Evolutionary conservation across 179 eudicot genomes (phyloP), one percentile per base, ranked within the genome.

Genomic region (Silene noctiflora): DNA sequence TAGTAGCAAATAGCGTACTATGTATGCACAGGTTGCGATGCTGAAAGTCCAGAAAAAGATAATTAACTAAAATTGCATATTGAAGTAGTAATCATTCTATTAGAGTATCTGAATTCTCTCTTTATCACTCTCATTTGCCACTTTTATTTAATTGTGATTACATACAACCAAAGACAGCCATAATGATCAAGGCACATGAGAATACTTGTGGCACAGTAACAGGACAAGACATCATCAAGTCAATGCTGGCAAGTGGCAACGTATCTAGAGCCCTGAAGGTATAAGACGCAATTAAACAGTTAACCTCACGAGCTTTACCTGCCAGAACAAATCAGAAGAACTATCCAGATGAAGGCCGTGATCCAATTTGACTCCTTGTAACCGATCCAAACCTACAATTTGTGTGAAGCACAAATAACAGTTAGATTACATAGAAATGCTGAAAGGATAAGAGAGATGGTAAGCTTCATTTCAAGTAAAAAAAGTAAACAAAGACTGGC

Each of bases 311-410:
- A 71, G 21, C 25, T 35, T 78, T 79, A 90, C 98, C 98, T 88
- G 78, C 98, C 97, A 68, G 80, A 78, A 79, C 93, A 90, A 67
- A 93, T 76, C 44, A 90, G 66, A 55, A 89, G 73, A 78, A 84
- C 69, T 61, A 91, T 87, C 98, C 98, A 94, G 33, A 74, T 8
- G 39, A 83, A 33, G 44, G 88, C 85, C 68, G 44, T 83, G 56
- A 80, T 71, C 96, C 91, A 94, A 81, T 78, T 88, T 73, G 91
- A 72, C 79, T 94, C 97, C 80, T 90, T 94, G 79, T 91, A 91
- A 33, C 82, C 82, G 25, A 94, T 81, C 98, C 98, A 90, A 73
- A 91, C 91, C 98, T 94, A 89, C 76, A 44, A 70, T 19, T 60
- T 69, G 77, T 58, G 53, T 31, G n/a, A 7, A 78, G 56, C 73